These are phyloP conservation scores for Prunus persica DNA, from an alignment of 306 rosid species.

Conservation along the genomic window Prunus_persica_NCBIv2 NC_034016.1:1130501-1131000, in stretches of 20 bases:
- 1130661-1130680: constrained; percentile 81
- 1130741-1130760: constrained; percentile 79
- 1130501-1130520: constrained; percentile 85
- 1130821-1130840: not conserved
- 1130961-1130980: not conserved
- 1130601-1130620: constrained; percentile 18
- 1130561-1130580: constrained; percentile 13
- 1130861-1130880: constrained; percentile 89
- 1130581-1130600: constrained; percentile 15
- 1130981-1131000: not conserved
- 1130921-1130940: constrained; percentile 81
- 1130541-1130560: constrained; percentile 17
- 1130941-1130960: constrained; percentile 11
- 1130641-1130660: constrained; percentile 75
- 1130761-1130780: constrained; percentile 49
- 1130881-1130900: constrained; percentile 84
- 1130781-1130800: constrained; percentile 4
- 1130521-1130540: constrained; percentile 15
- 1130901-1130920: constrained; percentile 73
- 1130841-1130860: constrained; percentile 80
- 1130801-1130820: not conserved
- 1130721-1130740: constrained; percentile 95
- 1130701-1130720: constrained; percentile 87
- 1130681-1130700: constrained; percentile 65
- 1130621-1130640: constrained; percentile 26